A percentile compares a stretch with the other conserved stretches of the same genome.
These are phyloP conservation scores for Aspergillus hancockii DNA, from an alignment of 495 filamentous ascomycete genomes.

Conservation along the genomic window DNA sequence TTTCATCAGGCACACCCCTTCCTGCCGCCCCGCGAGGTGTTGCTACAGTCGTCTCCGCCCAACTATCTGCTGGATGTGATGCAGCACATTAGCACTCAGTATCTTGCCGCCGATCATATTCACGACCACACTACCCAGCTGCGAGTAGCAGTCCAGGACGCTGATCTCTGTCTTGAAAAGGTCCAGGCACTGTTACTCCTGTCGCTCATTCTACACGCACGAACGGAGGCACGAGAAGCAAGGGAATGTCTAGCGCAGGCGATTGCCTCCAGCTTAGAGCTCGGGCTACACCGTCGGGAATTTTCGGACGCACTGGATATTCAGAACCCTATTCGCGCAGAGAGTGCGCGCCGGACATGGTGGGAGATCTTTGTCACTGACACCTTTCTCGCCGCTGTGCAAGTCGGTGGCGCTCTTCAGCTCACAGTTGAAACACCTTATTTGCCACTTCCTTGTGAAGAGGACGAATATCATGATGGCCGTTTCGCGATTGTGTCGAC, in stretches of 20 bases:
- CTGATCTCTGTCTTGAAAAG: constrained; percentile 6
- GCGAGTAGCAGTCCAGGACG: background rate
- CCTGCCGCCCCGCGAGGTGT: constrained; percentile 1
- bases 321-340: constrained; percentile 1
- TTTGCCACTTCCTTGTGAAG: constrained; percentile 5
- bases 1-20: constrained; percentile 14
- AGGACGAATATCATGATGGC: constrained; percentile 4
- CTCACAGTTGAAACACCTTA: background rate
- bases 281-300: constrained; percentile 5
- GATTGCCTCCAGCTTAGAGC: background rate
- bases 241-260: constrained; percentile 6
- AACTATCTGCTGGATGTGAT: constrained; percentile 2
- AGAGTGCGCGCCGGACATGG: constrained; percentile 12
- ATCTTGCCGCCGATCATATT: background rate
- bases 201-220: constrained; percentile 6
- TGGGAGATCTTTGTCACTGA: constrained; percentile 13
- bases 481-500: background rate
- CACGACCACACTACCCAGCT: background rate
- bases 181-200: constrained; percentile 10
- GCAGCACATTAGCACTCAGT: constrained; percentile 5
- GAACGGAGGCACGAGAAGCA: constrained; percentile 1
- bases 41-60: constrained; percentile 2
- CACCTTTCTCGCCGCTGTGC: constrained; percentile 4
- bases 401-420: constrained; percentile 3
- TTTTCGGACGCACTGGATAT: constrained; percentile 1